Conservation (phyloP, 2,329 filamentous ascomycete species). For the Epichloe brachyelytri region DNA sequence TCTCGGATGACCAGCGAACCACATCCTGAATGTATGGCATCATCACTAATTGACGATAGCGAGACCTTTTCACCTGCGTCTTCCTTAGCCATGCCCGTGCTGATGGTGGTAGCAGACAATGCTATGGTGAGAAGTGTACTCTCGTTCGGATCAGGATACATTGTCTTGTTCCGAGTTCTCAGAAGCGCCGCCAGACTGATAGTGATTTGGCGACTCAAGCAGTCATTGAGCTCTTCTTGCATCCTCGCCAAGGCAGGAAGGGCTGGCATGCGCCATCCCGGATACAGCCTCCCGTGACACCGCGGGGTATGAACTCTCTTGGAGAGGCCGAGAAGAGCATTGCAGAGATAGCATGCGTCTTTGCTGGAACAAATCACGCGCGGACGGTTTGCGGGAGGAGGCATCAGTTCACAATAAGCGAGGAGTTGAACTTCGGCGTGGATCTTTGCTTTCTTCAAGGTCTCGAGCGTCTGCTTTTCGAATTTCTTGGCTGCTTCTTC, state of each 20-base stretch:
- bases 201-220: neutral
- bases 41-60: neutral
- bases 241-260: neutral
- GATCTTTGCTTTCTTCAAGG: neutral
- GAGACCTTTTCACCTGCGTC: neutral
- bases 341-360: conserved; percentile 37
- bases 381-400: conserved; percentile 11
- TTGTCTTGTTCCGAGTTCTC: neutral
- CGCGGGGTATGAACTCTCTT: conserved; percentile 26
- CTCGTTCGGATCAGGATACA: conserved; percentile 1
- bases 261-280: neutral
- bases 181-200: neutral
- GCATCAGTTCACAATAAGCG: neutral
- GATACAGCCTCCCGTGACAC: conserved; percentile 31
- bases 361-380: conserved; percentile 36
- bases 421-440: conserved; percentile 2
- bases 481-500: neutral
- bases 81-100: neutral
- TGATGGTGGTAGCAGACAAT: neutral
- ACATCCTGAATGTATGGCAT: neutral
- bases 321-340: conserved; percentile 30
- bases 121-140: conserved; percentile 1
- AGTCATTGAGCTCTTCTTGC: neutral
- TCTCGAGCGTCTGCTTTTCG: neutral
- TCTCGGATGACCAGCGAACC: no score